Conservation (phyloP, 768 basidiomycete genomes). For the Hypholoma sublateritium region DNA sequence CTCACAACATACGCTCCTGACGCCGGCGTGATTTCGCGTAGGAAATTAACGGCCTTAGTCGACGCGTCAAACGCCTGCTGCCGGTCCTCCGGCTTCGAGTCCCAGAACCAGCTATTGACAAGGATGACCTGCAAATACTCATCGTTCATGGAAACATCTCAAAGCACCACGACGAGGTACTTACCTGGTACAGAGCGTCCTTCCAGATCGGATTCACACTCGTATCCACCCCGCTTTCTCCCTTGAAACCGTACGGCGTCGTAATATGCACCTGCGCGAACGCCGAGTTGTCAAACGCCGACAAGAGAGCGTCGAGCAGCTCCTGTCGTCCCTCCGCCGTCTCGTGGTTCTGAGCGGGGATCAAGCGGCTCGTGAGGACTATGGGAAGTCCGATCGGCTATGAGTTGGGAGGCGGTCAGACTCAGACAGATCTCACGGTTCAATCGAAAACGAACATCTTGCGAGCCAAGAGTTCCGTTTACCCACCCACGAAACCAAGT, state of each 20-base stretch:
- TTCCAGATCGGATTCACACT: constrained; percentile 26
- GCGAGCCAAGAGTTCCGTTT: constrained; percentile 17
- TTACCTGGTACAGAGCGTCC: constrained; percentile 25
- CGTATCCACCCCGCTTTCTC: constrained; percentile 15
- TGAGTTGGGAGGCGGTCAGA: not conserved
- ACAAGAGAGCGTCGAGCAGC: constrained; percentile 20
- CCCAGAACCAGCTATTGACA: constrained; percentile 18
- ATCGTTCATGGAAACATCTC: not conserved
- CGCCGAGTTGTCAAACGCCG: constrained; percentile 15
- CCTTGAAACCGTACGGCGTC: constrained; percentile 21
- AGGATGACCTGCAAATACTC: constrained; percentile 10
- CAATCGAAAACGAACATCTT: constrained; percentile 18
- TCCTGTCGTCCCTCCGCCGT: constrained; percentile 13
- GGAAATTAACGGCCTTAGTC: constrained; percentile 18
- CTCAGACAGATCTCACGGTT: constrained; percentile 15
- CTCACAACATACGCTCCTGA: constrained; percentile 22
- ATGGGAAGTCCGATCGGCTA: constrained; percentile 23
- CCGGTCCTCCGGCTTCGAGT: constrained; percentile 10
- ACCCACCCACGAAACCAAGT: constrained; percentile 24
- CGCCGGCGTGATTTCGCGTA: constrained; percentile 24
- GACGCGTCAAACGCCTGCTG: constrained; percentile 16
- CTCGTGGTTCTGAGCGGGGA: constrained; percentile 26
- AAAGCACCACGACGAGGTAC: not conserved
- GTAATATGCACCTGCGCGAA: constrained; percentile 20
- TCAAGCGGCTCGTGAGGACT: constrained; percentile 22